Percentiles rank a stretch among this genome's conserved stretches.
These are phyloP conservation scores for Lolium multiflorum DNA, from an alignment of 176 grass and related monocot genomes.

Conservation along the genomic window DNA sequence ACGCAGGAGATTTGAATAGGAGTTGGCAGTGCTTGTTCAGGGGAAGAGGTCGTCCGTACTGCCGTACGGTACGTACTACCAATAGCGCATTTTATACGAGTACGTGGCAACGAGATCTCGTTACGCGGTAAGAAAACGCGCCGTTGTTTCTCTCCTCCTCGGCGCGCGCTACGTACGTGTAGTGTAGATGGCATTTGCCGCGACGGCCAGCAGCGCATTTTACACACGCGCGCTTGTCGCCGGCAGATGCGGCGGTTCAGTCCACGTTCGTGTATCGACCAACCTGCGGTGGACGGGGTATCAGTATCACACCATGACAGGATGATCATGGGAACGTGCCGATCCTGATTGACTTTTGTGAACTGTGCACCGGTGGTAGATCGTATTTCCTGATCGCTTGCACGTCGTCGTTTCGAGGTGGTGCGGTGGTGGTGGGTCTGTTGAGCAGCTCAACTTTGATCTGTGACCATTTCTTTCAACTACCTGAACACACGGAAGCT, in stretches of 20 bases:
- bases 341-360: background rate
- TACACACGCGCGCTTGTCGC: background rate
- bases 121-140: too few relatives aligned
- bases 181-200: too few relatives aligned
- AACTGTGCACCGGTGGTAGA: background rate
- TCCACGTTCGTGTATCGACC: too few relatives aligned
- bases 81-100: too few relatives aligned
- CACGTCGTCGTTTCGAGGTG: slow-evolving; percentile 4
- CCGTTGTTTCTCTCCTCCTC: too few relatives aligned
- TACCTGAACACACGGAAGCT: background rate
- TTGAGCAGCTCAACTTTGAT: background rate
- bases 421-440: background rate
- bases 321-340: background rate
- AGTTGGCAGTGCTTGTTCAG: too few relatives aligned
- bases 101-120: too few relatives aligned
- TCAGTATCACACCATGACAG: background rate
- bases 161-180: too few relatives aligned
- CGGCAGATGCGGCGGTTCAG: background rate
- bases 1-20: too few relatives aligned
- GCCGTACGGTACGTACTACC: too few relatives aligned
- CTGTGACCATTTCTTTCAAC: background rate
- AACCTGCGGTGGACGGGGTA: background rate
- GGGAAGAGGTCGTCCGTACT: too few relatives aligned
- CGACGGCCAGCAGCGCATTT: background rate
- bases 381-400: background rate